Conservation (phyloP, 1,284 basidiomycete genomes). For the Pisolithus thermaeus region DNA sequence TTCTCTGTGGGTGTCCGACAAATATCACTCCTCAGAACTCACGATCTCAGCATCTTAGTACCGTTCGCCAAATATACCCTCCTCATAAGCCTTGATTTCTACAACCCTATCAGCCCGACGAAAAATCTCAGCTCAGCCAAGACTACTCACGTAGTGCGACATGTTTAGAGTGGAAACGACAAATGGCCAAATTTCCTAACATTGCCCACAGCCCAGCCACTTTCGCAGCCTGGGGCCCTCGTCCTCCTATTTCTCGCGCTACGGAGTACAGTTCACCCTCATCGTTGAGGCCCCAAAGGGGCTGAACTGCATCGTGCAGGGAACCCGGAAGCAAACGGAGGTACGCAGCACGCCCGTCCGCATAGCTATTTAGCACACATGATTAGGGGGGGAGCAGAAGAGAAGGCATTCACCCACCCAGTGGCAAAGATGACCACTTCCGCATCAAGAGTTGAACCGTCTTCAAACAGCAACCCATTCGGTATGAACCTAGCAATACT, state of each 20-base stretch:
- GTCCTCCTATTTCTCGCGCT: constrained; percentile 48
- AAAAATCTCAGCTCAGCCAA: not conserved
- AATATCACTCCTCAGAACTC: too few relatives aligned
- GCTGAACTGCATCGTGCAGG: constrained; percentile 33
- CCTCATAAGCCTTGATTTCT: constrained; percentile 31
- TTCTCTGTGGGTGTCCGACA: too few relatives aligned
- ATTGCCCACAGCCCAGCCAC: constrained; percentile 46
- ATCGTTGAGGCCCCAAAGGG: constrained; percentile 39
- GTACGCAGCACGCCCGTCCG: constrained; percentile 19
- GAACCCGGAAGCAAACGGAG: constrained; percentile 23
- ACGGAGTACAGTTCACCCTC: constrained; percentile 38
- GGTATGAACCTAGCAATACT: constrained; percentile 50
- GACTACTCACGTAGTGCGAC: constrained; percentile 27
- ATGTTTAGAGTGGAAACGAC: constrained; percentile 33
- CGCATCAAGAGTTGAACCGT: constrained; percentile 58
- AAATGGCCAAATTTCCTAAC: constrained; percentile 30
- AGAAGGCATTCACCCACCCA: constrained; percentile 1
- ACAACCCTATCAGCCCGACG: not conserved
- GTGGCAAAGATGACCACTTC: constrained; percentile 63
- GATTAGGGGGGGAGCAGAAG: not conserved
- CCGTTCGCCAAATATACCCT: constrained; percentile 17
- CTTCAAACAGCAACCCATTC: constrained; percentile 54
- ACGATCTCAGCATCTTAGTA: not conserved
- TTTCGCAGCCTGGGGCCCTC: constrained; percentile 21
- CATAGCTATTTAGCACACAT: constrained; percentile 47